A percentile compares a stretch with the other conserved stretches of the same genome.
Evolutionary conservation across 2,329 filamentous ascomycete genomes (phyloP).

Genomic region (Dactylellina parvicollis): DNA sequence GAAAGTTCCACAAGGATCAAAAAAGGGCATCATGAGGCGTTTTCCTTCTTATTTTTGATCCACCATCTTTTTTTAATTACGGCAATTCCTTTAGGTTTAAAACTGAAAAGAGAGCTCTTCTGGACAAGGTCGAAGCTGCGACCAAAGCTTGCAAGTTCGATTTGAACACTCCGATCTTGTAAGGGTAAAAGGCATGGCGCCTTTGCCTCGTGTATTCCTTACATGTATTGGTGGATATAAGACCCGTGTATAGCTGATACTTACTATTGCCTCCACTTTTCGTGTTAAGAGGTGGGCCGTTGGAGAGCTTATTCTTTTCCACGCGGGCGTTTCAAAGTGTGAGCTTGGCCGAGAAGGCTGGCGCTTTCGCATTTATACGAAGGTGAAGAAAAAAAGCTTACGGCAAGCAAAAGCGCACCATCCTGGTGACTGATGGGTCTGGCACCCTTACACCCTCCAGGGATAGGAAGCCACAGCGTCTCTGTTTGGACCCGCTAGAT

Average conservation of each 20-base stretch:
- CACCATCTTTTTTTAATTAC: neutral
- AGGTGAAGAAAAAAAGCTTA: constrained; percentile 11
- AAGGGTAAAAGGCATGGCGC: constrained; percentile 6
- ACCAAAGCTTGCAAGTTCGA: neutral
- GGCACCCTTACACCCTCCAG: constrained; percentile 47
- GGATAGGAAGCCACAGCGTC: constrained; percentile 49
- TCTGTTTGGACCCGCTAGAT: constrained; percentile 32
- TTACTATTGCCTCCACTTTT: constrained; percentile 18
- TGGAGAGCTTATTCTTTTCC: constrained; percentile 44
- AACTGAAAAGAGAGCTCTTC: neutral
- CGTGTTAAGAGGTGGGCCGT: constrained; percentile 15
- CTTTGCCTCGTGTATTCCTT: constrained; percentile 14
- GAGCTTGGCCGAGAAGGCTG: constrained; percentile 32
- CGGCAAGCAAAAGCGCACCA: constrained; percentile 37
- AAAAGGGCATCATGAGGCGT: constrained; percentile 36
- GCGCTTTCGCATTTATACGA: constrained; percentile 24
- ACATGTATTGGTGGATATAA: constrained; percentile 33
- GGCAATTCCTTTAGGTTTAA: neutral
- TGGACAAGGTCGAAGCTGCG: neutral
- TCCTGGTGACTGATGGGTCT: constrained; percentile 32
- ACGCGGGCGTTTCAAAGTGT: constrained; percentile 44
- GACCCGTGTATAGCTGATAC: constrained; percentile 23
- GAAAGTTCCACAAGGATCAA: constrained; percentile 20
- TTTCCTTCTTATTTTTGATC: constrained; percentile 1
- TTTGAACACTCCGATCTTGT: constrained; percentile 14